Evolutionary conservation across 805 yeast species (phyloP).

Genomic region (Cyberlindnera nakhonratchasimensis): DNA sequence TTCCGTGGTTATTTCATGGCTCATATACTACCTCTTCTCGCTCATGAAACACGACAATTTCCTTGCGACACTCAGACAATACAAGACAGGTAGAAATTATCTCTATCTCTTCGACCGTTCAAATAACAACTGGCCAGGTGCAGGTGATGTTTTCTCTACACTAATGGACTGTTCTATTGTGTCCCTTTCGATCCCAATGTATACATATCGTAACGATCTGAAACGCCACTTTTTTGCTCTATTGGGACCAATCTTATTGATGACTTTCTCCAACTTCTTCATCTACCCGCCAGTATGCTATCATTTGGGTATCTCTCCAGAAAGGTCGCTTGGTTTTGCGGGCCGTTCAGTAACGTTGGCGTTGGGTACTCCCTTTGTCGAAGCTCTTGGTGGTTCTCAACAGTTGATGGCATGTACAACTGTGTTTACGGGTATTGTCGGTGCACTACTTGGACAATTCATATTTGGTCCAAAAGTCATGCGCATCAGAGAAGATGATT

Average conservation of each 20-base stretch:
- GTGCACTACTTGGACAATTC: constrained; percentile 61
- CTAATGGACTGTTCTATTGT: constrained; percentile 77
- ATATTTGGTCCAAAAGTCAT: constrained; percentile 38
- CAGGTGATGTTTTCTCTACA: constrained; percentile 71
- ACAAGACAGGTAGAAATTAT: constrained; percentile 69
- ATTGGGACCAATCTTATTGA: constrained; percentile 54
- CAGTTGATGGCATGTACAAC: constrained; percentile 78
- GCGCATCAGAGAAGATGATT: constrained; percentile 57
- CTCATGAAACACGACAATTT: constrained; percentile 50
- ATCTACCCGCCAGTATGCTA: constrained; percentile 68
- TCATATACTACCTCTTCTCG: constrained; percentile 59
- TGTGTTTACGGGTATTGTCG: constrained; percentile 70
- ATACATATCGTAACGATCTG: constrained; percentile 63
- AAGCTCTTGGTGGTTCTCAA: constrained; percentile 63
- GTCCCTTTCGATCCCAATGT: constrained; percentile 74
- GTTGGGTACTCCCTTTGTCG: constrained; percentile 69
- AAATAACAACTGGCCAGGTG: constrained; percentile 58
- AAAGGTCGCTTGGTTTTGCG: constrained; percentile 66
- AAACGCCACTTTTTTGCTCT: constrained; percentile 54
- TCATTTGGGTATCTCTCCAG: constrained; percentile 58
- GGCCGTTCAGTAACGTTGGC: constrained; percentile 81
- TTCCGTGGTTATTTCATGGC: constrained; percentile 59
- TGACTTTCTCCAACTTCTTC: constrained; percentile 57
- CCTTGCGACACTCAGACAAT: constrained; percentile 46
- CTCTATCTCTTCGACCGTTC: constrained; percentile 47